Percentiles rank a stretch among this genome's conserved stretches.
These are phyloP conservation scores for Hondaea fermentalgiana DNA, from an alignment of 108 stramenopile genomes.

Conservation along the genomic window DNA sequence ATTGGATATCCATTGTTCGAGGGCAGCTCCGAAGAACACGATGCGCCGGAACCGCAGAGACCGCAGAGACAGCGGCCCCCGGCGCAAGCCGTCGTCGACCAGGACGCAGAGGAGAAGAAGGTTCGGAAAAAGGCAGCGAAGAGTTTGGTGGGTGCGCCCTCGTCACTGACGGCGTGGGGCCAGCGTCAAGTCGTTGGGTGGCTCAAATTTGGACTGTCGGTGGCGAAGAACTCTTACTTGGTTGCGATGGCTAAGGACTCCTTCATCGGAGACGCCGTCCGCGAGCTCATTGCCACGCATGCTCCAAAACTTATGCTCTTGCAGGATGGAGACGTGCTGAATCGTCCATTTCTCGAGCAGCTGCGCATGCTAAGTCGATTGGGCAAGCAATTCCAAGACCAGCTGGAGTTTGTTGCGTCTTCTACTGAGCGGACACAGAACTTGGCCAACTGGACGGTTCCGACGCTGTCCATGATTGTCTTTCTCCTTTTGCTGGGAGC, in stretches of 20 bases:
- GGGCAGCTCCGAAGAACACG: too few species aligned
- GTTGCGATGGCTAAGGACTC: neutral
- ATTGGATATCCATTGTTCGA: too few species aligned
- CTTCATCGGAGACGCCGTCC: neutral
- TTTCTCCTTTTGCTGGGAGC: neutral
- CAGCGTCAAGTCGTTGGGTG: neutral
- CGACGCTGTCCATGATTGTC: neutral
- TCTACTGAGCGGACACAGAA: neutral
- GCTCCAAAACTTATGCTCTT: neutral
- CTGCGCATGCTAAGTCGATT: neutral
- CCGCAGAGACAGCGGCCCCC: too few species aligned
- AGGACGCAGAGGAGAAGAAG: neutral
- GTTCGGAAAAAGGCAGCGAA: neutral
- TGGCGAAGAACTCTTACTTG: neutral
- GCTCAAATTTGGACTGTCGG: neutral
- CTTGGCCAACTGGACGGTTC: conserved; percentile 15
- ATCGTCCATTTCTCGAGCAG: neutral
- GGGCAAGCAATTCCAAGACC: neutral
- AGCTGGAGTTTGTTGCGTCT: neutral
- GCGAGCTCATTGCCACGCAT: neutral
- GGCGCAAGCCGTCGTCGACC: too few species aligned
- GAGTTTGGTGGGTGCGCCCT: neutral
- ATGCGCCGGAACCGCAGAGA: too few species aligned
- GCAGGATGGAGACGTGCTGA: neutral
- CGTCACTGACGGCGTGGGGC: neutral